Conservation (phyloP, 2,329 filamentous ascomycete species). For the Fusarium sp. region DNA sequence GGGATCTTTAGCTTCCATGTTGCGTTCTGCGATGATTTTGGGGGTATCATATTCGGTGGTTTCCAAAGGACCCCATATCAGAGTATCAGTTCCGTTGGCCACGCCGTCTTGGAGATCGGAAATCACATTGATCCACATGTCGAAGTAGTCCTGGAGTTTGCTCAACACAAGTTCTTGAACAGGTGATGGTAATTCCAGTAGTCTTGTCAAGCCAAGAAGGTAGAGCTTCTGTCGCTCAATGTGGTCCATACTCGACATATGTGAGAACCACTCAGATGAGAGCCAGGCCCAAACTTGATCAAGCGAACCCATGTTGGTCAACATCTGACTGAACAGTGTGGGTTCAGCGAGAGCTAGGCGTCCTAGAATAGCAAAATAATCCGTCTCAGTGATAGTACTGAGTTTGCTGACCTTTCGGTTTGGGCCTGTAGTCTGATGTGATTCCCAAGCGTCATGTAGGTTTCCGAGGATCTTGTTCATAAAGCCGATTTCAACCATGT, state of each 20-base stretch:
- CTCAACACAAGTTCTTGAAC: constrained; percentile 68
- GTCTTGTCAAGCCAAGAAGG: constrained; percentile 76
- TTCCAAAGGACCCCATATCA: constrained; percentile 60
- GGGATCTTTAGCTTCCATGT: constrained; percentile 69
- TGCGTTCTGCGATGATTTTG: constrained; percentile 64
- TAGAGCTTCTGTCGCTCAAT: constrained; percentile 76
- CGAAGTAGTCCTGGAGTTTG: constrained; percentile 78
- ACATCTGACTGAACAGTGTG: constrained; percentile 70
- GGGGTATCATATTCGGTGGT: constrained; percentile 67
- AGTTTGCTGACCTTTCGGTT: constrained; percentile 76
- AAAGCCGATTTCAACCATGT: constrained; percentile 73
- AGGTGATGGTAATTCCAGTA: constrained; percentile 72
- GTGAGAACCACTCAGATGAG: constrained; percentile 72
- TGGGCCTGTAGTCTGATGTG: constrained; percentile 85
- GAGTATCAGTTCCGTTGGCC: constrained; percentile 62
- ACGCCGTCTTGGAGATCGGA: constrained; percentile 72
- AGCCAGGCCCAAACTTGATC: constrained; percentile 71
- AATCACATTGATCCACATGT: constrained; percentile 79
- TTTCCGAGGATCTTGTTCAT: constrained; percentile 72
- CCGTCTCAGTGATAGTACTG: constrained; percentile 80
- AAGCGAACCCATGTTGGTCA: constrained; percentile 60
- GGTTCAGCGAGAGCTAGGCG: constrained; percentile 82
- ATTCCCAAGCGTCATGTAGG: constrained; percentile 76
- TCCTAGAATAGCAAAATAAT: constrained; percentile 86
- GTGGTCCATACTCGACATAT: constrained; percentile 76